Conservation (phyloP, 1,284 basidiomycete species). For the Cryptococcus amylolentus region DNA sequence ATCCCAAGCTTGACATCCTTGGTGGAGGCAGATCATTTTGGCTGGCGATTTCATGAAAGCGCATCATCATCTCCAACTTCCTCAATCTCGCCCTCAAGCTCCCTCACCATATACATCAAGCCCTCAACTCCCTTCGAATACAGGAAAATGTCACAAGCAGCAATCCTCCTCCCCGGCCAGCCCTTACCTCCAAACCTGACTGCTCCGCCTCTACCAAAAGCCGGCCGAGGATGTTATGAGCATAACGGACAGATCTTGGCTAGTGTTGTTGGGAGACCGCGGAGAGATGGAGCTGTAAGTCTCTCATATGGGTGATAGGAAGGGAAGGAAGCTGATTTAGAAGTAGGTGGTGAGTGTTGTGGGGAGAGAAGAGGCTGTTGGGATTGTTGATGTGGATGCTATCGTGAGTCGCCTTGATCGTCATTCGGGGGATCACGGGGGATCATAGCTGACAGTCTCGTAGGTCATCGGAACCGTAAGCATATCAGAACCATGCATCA, state of each 20-base stretch:
- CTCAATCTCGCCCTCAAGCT: too few species aligned
- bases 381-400: slow-evolving; percentile 49
- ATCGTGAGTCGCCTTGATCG: slow-evolving; percentile 29
- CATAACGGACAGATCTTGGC: slow-evolving; percentile 65
- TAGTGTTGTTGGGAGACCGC: slow-evolving; percentile 66
- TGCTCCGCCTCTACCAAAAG: slow-evolving; percentile 51
- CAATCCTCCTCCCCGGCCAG: too few species aligned
- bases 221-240: slow-evolving; percentile 68
- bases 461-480: slow-evolving; percentile 43
- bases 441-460: not conserved
- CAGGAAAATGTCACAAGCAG: too few species aligned
- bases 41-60: too few species aligned
- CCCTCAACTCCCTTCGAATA: too few species aligned
- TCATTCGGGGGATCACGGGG: too few species aligned
- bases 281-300: slow-evolving; percentile 60
- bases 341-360: slow-evolving; percentile 39
- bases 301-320: not conserved
- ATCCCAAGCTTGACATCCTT: too few species aligned
- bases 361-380: slow-evolving; percentile 43
- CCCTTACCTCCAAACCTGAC: too few species aligned
- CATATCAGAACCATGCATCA: not conserved
- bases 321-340: not conserved
- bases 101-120: too few species aligned
- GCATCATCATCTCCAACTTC: too few species aligned
- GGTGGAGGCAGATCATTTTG: too few species aligned